Percentiles rank a stretch among this genome's conserved stretches.
These are phyloP conservation scores for Coniophora puteana DNA, from an alignment of 1,284 basidiomycete species.

Conservation along the genomic window DNA sequence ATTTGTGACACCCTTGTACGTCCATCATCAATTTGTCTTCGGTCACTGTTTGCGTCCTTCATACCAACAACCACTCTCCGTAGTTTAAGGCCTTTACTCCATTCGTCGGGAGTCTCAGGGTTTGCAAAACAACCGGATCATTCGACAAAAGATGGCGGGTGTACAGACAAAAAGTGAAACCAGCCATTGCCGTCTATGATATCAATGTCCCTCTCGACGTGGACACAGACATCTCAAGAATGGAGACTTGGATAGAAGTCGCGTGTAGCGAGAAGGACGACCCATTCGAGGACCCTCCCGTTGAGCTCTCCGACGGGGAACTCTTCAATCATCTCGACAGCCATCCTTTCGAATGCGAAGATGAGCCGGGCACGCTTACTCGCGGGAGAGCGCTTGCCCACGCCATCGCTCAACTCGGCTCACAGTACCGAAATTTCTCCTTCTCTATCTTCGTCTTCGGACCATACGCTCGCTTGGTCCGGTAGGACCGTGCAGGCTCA, in stretches of 20 bases:
- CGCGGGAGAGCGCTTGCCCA: slow-evolving; percentile 4
- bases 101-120: too few species aligned
- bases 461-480: slow-evolving; percentile 1
- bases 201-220: background rate
- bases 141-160: too few species aligned
- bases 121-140: too few species aligned
- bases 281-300: background rate
- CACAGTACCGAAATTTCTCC: slow-evolving; percentile 8
- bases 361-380: too few species aligned
- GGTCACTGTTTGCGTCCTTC: too few species aligned
- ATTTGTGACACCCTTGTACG: too few species aligned
- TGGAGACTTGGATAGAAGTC: slow-evolving; percentile 4
- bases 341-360: too few species aligned
- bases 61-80: too few species aligned
- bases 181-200: background rate
- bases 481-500: slow-evolving; percentile 9
- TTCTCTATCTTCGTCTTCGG: slow-evolving; percentile 9
- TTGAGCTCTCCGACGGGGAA: background rate
- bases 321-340: too few species aligned
- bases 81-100: too few species aligned
- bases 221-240: slow-evolving; percentile 3
- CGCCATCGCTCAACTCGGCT: slow-evolving; percentile 1
- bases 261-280: background rate
- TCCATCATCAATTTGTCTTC: too few species aligned
- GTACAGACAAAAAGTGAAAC: slow-evolving; percentile 3